Base-by-base conservation (phyloP, 495 filamentous ascomycete species). In the Penicillium riverlandense region DNA sequence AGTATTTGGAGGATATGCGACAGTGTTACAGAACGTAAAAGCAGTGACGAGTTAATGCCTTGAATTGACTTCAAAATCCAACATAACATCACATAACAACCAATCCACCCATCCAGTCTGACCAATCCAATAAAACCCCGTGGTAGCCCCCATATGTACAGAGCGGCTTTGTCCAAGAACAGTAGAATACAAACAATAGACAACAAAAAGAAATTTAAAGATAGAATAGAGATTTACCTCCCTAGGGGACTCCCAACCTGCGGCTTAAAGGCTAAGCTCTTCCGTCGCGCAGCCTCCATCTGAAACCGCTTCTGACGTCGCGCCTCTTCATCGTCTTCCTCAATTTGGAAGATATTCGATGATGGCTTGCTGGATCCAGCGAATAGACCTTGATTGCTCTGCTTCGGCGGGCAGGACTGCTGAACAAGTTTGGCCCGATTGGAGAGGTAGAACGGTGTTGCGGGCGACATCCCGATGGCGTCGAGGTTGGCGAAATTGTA, bases 231-330 rank as follows among this genome's bases (percentile, higher is more conserved):
- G 29, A 38, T 38, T 58, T 39, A 59, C 33, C 37, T 42, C 15
- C 29, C 52, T 38, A 95, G 66, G 2, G 86, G 88, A 61, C 89
- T 95, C 9, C 77, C 82, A 38, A 90, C 66, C 57, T 82, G 80
- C 6, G 87, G 88, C 35, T 85, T 84, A 66, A 81, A 90, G 51
- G 89, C 86, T 65, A 88, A 59, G 55, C 85, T 95, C 76, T 90
- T 90, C 35, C 89, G 72, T 39, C 86, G 68, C 0, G 86, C 87
- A 32, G 82, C 77, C 68, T 88, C 77, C 44, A 95, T 62, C 37
- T 82, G 75, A 63, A 80, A 71, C 47, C 82, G 69, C 11, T 90
- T 63, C 16, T 75, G 67, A 37, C 71, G 51, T 44, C 69, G 52
- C 28, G 57, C 44, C 37, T 66, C 61, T 22, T 59, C 66, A 11